A percentile compares a stretch with the other conserved stretches of the same genome.
phyloP scores from a whole-genome alignment of 2,329 filamentous ascomycete species.

The Alternaria sp. region DNA sequence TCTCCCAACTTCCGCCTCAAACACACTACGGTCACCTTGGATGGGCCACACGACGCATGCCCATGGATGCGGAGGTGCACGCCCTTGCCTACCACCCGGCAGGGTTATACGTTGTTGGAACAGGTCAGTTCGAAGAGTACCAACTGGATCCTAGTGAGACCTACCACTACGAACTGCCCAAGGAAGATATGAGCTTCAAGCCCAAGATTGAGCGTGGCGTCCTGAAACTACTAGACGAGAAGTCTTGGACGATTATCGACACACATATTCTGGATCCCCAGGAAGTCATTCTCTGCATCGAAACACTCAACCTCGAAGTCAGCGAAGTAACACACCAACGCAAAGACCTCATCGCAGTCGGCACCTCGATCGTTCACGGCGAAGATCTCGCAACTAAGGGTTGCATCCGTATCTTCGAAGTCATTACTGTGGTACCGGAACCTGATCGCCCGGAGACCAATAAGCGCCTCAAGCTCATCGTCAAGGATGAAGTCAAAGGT shows the following conservation, averaged over 20 bases:
- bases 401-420: conserved; percentile 86
- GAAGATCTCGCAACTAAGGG: conserved; percentile 90
- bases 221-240: conserved; percentile 79
- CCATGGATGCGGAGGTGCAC: conserved; percentile 72
- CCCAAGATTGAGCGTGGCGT: conserved; percentile 75
- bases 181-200: conserved; percentile 64
- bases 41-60: conserved; percentile 75
- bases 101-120: conserved; percentile 77
- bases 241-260: conserved; percentile 80
- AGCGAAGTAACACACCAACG: conserved; percentile 91
- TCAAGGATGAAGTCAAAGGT: conserved; percentile 89
- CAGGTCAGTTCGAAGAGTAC: conserved; percentile 72
- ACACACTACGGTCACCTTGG: conserved; percentile 76
- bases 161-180: conserved; percentile 78
- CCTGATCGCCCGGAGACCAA: conserved; percentile 85
- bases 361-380: conserved; percentile 83
- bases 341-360: conserved; percentile 80
- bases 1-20: conserved; percentile 72
- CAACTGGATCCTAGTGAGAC: conserved; percentile 82
- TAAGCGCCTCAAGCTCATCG: conserved; percentile 81
- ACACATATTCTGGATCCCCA: conserved; percentile 73
- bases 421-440: conserved; percentile 90
- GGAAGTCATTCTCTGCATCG: conserved; percentile 81
- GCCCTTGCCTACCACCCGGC: conserved; percentile 79
- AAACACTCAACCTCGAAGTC: conserved; percentile 83